Conservation (phyloP, 2,329 filamentous ascomycete species). For the Dactylonectria macrodidyma region DNA sequence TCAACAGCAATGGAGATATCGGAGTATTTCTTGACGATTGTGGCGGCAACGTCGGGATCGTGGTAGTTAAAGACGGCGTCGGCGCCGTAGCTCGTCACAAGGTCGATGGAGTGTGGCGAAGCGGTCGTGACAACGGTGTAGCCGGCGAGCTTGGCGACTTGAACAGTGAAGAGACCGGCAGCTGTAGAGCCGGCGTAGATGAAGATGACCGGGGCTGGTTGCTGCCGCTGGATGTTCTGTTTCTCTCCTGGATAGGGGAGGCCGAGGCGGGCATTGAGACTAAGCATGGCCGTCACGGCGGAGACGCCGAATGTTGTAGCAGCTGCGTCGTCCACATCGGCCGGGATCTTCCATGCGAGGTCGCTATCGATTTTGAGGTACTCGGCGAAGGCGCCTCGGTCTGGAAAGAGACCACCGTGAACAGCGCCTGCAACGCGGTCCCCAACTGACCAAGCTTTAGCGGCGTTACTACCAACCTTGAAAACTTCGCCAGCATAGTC, state of each 20-base stretch:
- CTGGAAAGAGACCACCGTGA: conserved; percentile 40
- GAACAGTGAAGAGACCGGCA: conserved; percentile 62
- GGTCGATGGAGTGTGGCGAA: conserved; percentile 58
- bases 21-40: conserved; percentile 39
- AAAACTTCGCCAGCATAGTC: no score
- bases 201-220: conserved; percentile 46
- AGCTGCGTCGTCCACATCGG: conserved; percentile 37
- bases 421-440: conserved; percentile 45
- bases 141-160: conserved; percentile 60
- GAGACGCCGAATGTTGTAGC: conserved; percentile 44
- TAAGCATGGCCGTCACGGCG: conserved; percentile 45
- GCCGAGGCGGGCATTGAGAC: conserved; percentile 40
- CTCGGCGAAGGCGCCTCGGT: conserved; percentile 47
- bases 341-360: conserved; percentile 43
- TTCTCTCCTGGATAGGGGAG: conserved; percentile 34
- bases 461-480: no score
- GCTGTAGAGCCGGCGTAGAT: conserved; percentile 65
- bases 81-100: conserved; percentile 59
- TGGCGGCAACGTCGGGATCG: conserved; percentile 26
- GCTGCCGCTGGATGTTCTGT: conserved; percentile 12
- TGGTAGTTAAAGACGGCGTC: conserved; percentile 60
- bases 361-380: conserved; percentile 41
- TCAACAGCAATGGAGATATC: conserved; percentile 48
- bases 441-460: conserved; percentile 34
- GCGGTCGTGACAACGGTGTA: conserved; percentile 61